phyloP scores from a whole-genome alignment of 2,329 filamentous ascomycete species.

The Cryphonectria parasitica region DNA sequence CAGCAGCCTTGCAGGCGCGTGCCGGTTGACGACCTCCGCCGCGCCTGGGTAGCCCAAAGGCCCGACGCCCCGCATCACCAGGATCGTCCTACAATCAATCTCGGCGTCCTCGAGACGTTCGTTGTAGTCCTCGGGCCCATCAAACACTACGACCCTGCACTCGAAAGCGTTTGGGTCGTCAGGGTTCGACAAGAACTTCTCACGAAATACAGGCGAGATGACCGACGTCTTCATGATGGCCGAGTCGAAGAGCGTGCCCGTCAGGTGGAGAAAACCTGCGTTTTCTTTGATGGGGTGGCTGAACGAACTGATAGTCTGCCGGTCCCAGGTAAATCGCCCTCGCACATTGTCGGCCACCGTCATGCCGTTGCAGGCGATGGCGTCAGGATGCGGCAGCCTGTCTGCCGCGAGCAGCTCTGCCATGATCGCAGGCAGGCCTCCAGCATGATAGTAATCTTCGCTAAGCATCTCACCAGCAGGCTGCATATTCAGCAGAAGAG shows the following conservation, averaged over 20 bases:
- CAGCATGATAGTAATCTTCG: slow-evolving; percentile 29
- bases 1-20: slow-evolving; percentile 49
- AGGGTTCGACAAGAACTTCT: slow-evolving; percentile 49
- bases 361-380: slow-evolving; percentile 51
- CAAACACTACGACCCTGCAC: slow-evolving; percentile 51
- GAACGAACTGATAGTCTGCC: slow-evolving; percentile 50
- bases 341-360: slow-evolving; percentile 48
- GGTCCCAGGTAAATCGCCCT: slow-evolving; percentile 54
- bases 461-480: slow-evolving; percentile 52
- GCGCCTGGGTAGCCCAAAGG: slow-evolving; percentile 55
- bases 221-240: slow-evolving; percentile 59
- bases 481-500: slow-evolving; percentile 58
- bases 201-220: slow-evolving; percentile 49
- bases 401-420: slow-evolving; percentile 55
- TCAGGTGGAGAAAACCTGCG: slow-evolving; percentile 56
- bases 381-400: slow-evolving; percentile 32
- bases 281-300: slow-evolving; percentile 50
- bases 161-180: slow-evolving; percentile 53
- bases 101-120: slow-evolving; percentile 46
- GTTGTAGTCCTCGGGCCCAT: slow-evolving; percentile 55
- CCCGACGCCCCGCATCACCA: slow-evolving; percentile 54
- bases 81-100: slow-evolving; percentile 47
- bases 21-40: slow-evolving; percentile 58
- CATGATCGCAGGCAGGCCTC: slow-evolving; percentile 46
- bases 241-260: slow-evolving; percentile 52